Evolutionary conservation across 208 protist genomes (phyloP), one percentile per base, ranked within the genome.

Genomic region (Herpetomonas samuelpessoai): DNA sequence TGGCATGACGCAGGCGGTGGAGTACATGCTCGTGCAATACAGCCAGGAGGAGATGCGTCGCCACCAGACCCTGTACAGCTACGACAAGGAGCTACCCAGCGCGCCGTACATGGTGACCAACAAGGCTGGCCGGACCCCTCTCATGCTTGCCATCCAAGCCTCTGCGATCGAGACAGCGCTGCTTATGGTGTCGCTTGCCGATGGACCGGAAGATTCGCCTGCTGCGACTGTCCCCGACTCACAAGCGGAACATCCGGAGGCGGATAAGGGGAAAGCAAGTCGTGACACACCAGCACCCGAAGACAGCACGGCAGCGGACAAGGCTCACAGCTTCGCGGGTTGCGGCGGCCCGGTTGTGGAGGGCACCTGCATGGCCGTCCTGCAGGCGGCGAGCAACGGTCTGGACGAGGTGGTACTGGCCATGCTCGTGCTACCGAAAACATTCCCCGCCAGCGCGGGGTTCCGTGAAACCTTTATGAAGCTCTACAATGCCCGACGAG

Each of bases 1-100:
- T 21, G 86, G 81, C 22, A 71, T 88, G 58, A 57, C 74, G 25
- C 51, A 73, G 4, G 78, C 81, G 22, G 74, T 91, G 50, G 86
- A 93, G 59, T 91, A 93, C 76, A 86, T 93, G 44, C 72, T 91
- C 30, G 57, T 69, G 49, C 82, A 91, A 59, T 93, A 89, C 57
- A 74, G 67, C 44, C 75, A 85, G 18, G 77, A 86, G 50, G 86
- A 93, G 62, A 73, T 93, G 46, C 52, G 72, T 55, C 56, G 66
- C 28, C 62, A 71, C 6, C 50, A 38, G 4, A 29, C 49, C 52
- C 46, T 76, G 49, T 1, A 62, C 68, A 2, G 65, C 57, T 30
- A 14, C 51, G 28, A 51, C 30, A 2, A 51, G 46, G 21, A 65
- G 50, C 9, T 72, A 51, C 24, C 49, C 62, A 2, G 65, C 58